Evolutionary conservation across 208 protist genomes (phyloP).

Genomic region (Phytomonas serpens): DNA sequence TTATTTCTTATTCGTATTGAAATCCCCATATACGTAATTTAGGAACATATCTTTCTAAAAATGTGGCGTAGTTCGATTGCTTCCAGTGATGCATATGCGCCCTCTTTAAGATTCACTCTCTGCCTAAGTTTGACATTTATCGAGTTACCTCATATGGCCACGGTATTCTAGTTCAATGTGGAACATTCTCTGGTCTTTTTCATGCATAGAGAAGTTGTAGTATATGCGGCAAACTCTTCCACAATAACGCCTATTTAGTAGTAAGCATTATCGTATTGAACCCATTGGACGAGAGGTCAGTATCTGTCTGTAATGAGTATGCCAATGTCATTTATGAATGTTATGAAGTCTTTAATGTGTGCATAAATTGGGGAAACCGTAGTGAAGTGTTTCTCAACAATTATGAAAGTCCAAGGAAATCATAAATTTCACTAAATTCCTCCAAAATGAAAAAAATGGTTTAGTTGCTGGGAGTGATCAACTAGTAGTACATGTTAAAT

Average conservation of each 20-base stretch:
- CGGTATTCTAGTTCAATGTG: slow-evolving; percentile 18
- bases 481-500: not conserved
- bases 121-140: not conserved
- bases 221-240: slow-evolving; percentile 49
- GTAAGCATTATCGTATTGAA: slow-evolving; percentile 36
- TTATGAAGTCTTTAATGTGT: slow-evolving; percentile 34
- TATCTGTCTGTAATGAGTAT: slow-evolving; percentile 44
- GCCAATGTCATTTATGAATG: slow-evolving; percentile 25
- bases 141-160: not conserved
- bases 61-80: not conserved
- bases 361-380: slow-evolving; percentile 31
- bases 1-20: slow-evolving; percentile 11
- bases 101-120: not conserved
- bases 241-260: slow-evolving; percentile 28
- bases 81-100: not conserved
- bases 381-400: slow-evolving; percentile 43
- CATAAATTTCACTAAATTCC: slow-evolving; percentile 5
- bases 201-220: slow-evolving; percentile 35
- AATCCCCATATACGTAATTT: not conserved
- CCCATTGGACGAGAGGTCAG: slow-evolving; percentile 20
- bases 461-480: not conserved
- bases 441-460: not conserved
- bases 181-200: slow-evolving; percentile 34
- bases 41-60: not conserved
- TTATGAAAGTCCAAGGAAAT: slow-evolving; percentile 30